These are phyloP conservation scores for Barbarea vulgaris DNA, from an alignment of 345 rosid genomes.

Conservation along the genomic window DNA sequence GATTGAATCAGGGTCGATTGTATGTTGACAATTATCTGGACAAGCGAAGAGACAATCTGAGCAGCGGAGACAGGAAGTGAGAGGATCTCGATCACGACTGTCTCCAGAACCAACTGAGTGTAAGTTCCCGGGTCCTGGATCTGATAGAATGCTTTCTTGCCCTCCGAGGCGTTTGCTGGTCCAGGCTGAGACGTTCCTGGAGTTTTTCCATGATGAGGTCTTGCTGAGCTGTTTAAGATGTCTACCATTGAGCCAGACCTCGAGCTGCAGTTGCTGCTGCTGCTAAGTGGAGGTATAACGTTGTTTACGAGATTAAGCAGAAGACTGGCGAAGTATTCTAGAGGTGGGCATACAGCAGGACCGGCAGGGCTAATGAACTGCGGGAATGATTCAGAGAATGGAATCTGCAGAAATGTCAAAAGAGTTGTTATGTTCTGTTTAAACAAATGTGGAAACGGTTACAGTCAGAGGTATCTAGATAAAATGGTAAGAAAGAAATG, in stretches of 20 bases:
- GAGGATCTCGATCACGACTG: slow-evolving; percentile 90
- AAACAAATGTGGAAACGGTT: slow-evolving; percentile 14
- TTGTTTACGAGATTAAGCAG: slow-evolving; percentile 87
- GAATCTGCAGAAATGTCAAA: slow-evolving; percentile 56
- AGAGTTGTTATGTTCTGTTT: not conserved
- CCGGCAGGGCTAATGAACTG: slow-evolving; percentile 69
- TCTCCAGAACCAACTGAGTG: slow-evolving; percentile 92
- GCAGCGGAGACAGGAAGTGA: slow-evolving; percentile 90
- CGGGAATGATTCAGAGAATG: slow-evolving; percentile 94
- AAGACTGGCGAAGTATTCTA: slow-evolving; percentile 89
- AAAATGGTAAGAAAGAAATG: slow-evolving; percentile 11
- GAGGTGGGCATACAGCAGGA: slow-evolving; percentile 79
- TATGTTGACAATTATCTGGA: slow-evolving; percentile 87
- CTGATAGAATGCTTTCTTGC: slow-evolving; percentile 91
- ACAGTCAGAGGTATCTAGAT: not conserved
- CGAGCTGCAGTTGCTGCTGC: slow-evolving; percentile 49
- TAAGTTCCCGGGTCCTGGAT: slow-evolving; percentile 98
- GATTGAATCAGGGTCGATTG: slow-evolving; percentile 94
- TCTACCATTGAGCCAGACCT: slow-evolving; percentile 70
- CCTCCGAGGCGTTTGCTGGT: slow-evolving; percentile 68
- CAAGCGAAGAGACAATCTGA: slow-evolving; percentile 82
- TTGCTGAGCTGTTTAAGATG: slow-evolving; percentile 52
- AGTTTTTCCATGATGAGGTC: slow-evolving; percentile 66
- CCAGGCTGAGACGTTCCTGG: slow-evolving; percentile 77
- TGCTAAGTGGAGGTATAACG: slow-evolving; percentile 84